Percentiles rank a stretch among this genome's conserved stretches.
Evolutionary conservation across 2,329 filamentous ascomycete genomes (phyloP).

Genomic region (Calonectria hongkongensis): DNA sequence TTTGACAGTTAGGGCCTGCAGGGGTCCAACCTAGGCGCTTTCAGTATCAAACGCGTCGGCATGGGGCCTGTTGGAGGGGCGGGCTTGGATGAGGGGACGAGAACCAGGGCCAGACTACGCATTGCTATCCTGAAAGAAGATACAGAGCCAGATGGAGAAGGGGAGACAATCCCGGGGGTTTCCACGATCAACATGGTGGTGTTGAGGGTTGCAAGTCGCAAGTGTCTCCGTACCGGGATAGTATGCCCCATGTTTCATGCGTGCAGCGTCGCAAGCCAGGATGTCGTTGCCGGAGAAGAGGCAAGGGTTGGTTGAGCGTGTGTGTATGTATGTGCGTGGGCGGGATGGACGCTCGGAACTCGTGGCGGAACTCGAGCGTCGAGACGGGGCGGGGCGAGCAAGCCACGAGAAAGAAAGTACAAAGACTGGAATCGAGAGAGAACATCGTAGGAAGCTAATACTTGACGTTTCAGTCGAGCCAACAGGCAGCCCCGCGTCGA

Average conservation of each 20-base stretch:
- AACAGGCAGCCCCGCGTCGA: slow-evolving; percentile 38
- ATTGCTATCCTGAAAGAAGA: slow-evolving; percentile 23
- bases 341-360: slow-evolving; percentile 35
- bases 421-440: slow-evolving; percentile 10
- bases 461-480: slow-evolving; percentile 48
- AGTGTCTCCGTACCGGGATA: slow-evolving; percentile 50
- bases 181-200: slow-evolving; percentile 43
- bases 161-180: slow-evolving; percentile 40
- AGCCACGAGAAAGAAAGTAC: slow-evolving; percentile 14
- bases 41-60: slow-evolving; percentile 29
- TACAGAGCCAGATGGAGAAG: slow-evolving; percentile 36
- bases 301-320: slow-evolving; percentile 14
- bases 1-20: slow-evolving; percentile 36
- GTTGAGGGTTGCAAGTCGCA: slow-evolving; percentile 48
- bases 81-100: slow-evolving; percentile 6
- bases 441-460: slow-evolving; percentile 29
- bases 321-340: slow-evolving; percentile 2
- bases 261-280: slow-evolving; percentile 47
- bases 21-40: slow-evolving; percentile 28
- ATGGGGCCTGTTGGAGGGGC: slow-evolving; percentile 26
- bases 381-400: slow-evolving; percentile 13
- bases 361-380: slow-evolving; percentile 30
- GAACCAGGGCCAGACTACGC: slow-evolving; percentile 10
- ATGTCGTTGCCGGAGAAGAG: slow-evolving; percentile 39
- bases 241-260: slow-evolving; percentile 50